A percentile compares a stretch with the other conserved stretches of the same genome.
Conservation (phyloP, 148 eudicot species). For the Diospyros kaki region DNA sequence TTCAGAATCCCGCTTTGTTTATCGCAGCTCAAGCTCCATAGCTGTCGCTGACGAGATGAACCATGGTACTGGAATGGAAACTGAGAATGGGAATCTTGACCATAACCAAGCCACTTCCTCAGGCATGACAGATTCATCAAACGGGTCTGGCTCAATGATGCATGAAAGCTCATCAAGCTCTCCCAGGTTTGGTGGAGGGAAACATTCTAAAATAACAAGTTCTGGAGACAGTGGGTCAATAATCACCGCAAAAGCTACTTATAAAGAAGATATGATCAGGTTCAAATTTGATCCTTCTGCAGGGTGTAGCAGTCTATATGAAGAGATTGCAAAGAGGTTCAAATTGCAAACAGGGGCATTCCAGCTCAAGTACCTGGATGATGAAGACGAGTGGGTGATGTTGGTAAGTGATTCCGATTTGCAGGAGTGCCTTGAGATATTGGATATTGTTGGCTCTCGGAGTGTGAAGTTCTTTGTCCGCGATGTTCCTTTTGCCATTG, state of each 20-base stretch:
- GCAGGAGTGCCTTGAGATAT: slow-evolving; percentile 73
- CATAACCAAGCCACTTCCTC: slow-evolving; percentile 55
- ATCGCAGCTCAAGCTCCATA: slow-evolving; percentile 21
- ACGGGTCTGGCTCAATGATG: slow-evolving; percentile 48
- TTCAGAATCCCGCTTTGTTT: slow-evolving; percentile 15
- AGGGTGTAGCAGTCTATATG: slow-evolving; percentile 62
- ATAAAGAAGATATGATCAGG: slow-evolving; percentile 63
- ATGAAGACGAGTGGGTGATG: slow-evolving; percentile 94
- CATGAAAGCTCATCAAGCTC: slow-evolving; percentile 55
- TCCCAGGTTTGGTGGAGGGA: slow-evolving; percentile 27
- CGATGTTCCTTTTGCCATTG: slow-evolving; percentile 43
- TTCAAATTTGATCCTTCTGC: slow-evolving; percentile 63
- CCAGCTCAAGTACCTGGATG: slow-evolving; percentile 89
- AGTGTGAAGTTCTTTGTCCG: slow-evolving; percentile 65
- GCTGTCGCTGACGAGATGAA: slow-evolving; percentile 29
- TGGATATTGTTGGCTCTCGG: slow-evolving; percentile 63
- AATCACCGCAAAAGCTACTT: slow-evolving; percentile 66
- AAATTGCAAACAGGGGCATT: slow-evolving; percentile 52
- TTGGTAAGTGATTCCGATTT: slow-evolving; percentile 71
- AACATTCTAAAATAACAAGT: slow-evolving; percentile 13
- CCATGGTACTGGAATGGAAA: slow-evolving; percentile 13
- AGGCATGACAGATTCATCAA: slow-evolving; percentile 75
- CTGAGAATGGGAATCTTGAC: slow-evolving; percentile 31
- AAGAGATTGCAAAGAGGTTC: slow-evolving; percentile 74
- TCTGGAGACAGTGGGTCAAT: slow-evolving; percentile 38